Conservation (phyloP, 495 filamentous ascomycete genomes). For the Apiosordaria backusii region DNA sequence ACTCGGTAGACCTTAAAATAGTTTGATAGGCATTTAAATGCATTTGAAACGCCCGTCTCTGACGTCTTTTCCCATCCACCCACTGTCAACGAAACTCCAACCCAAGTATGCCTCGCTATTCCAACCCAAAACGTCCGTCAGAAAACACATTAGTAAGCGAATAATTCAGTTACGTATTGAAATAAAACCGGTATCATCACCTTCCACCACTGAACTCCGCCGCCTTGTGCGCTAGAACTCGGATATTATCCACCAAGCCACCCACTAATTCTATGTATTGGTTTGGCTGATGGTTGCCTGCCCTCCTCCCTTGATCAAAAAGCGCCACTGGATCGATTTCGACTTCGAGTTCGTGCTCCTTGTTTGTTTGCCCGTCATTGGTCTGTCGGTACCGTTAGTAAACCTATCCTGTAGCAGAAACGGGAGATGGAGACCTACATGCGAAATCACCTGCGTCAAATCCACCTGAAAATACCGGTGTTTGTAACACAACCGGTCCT, state of each 20-base stretch:
- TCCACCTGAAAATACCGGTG: slow-evolving; percentile 85
- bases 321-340: slow-evolving; percentile 68
- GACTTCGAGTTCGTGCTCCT: slow-evolving; percentile 86
- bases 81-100: too few species aligned
- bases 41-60: too few species aligned
- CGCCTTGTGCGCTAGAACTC: slow-evolving; percentile 51
- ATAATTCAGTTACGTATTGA: background rate
- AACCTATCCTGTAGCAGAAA: background rate
- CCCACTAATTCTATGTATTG: slow-evolving; percentile 72
- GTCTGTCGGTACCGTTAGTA: background rate
- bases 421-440: slow-evolving; percentile 15
- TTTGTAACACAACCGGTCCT: slow-evolving; percentile 84
- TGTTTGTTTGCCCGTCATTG: slow-evolving; percentile 40
- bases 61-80: too few species aligned
- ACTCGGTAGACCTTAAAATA: too few species aligned
- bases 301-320: slow-evolving; percentile 64
- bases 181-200: too few species aligned
- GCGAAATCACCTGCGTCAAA: slow-evolving; percentile 75
- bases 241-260: slow-evolving; percentile 81
- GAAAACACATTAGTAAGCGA: background rate
- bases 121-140: too few species aligned
- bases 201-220: too few species aligned
- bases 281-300: slow-evolving; percentile 54
- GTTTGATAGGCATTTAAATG: too few species aligned
- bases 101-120: too few species aligned